Evolutionary conservation across 1,284 basidiomycete genomes (phyloP).

Genomic region (Heterobasidion occidentale): DNA sequence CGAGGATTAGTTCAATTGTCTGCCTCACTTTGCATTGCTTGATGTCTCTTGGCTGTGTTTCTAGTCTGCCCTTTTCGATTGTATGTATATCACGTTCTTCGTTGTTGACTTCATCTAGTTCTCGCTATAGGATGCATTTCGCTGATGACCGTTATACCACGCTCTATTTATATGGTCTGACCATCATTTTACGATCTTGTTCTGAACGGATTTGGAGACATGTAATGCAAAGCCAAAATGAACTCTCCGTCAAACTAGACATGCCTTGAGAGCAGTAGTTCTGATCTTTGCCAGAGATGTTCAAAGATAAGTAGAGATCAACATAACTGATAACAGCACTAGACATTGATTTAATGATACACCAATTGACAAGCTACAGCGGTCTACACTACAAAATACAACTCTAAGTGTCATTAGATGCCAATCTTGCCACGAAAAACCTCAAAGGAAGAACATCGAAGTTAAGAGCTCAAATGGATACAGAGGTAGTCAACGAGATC

Average conservation of each 20-base stretch:
- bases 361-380: slow-evolving; percentile 1
- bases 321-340: neutral
- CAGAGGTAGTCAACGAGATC: neutral
- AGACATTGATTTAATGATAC: neutral
- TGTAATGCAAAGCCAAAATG: no score
- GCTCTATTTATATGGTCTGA: no score
- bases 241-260: no score
- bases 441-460: neutral
- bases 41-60: neutral
- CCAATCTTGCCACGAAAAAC: neutral
- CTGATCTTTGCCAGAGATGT: no score
- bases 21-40: neutral
- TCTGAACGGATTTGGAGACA: no score
- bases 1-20: slow-evolving; percentile 9
- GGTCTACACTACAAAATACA: neutral
- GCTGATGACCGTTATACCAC: no score
- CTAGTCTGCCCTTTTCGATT: neutral
- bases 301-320: no score
- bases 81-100: neutral
- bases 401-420: neutral
- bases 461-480: neutral
- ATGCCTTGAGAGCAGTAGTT: no score
- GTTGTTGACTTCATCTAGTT: no score
- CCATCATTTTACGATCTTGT: no score
- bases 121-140: no score